Conservation (phyloP, 2,329 filamentous ascomycete genomes). For the Camillea tinctor region DNA sequence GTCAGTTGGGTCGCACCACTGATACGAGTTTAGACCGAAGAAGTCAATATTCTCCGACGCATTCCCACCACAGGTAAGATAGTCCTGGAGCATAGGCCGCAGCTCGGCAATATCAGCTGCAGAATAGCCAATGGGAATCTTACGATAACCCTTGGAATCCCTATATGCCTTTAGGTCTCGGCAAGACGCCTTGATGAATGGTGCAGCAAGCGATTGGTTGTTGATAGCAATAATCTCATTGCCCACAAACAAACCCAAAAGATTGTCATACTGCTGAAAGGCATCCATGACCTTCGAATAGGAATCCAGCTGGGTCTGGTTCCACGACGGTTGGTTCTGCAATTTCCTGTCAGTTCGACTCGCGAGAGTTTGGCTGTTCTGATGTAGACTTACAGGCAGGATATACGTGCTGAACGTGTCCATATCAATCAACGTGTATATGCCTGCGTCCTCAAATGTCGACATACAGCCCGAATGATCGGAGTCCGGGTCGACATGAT, state of each 20-base stretch:
- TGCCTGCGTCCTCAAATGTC: conserved; percentile 74
- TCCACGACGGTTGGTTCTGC: conserved; percentile 67
- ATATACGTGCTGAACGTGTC: conserved; percentile 74
- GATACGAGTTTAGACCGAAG: conserved; percentile 82
- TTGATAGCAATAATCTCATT: conserved; percentile 77
- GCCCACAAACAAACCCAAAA: conserved; percentile 81
- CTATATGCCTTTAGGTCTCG: conserved; percentile 83
- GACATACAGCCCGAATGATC: conserved; percentile 81
- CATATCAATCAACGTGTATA: conserved; percentile 82
- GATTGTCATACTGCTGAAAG: conserved; percentile 75
- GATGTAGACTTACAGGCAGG: conserved; percentile 47
- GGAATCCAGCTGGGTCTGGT: conserved; percentile 63
- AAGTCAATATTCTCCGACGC: conserved; percentile 72
- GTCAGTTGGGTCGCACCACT: conserved; percentile 65
- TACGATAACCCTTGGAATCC: conserved; percentile 70
- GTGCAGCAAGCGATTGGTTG: conserved; percentile 63
- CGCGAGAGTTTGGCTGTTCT: background rate
- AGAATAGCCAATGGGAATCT: conserved; percentile 83
- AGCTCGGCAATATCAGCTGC: conserved; percentile 77
- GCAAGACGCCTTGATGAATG: conserved; percentile 79
- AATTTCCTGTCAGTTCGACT: conserved; percentile 2
- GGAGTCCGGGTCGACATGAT: conserved; percentile 73
- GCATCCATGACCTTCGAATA: conserved; percentile 74
- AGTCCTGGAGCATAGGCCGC: conserved; percentile 63
- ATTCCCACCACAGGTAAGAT: conserved; percentile 76